These are phyloP conservation scores for Volvox africanus DNA, from an alignment of 139 green algal genomes.

Conservation along the genomic window DNA sequence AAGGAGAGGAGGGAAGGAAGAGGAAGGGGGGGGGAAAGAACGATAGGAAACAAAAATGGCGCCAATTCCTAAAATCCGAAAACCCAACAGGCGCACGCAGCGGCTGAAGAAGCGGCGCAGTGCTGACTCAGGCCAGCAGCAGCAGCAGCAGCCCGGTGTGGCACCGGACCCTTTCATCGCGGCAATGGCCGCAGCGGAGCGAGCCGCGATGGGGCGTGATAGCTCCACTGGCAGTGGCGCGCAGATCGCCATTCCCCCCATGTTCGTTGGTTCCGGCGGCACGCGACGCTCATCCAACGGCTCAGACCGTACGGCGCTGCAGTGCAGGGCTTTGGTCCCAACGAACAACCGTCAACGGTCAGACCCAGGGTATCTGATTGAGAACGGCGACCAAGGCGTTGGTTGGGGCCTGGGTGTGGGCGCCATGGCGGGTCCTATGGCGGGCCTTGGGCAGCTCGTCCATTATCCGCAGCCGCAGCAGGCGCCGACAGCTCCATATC, in stretches of 20 bases:
- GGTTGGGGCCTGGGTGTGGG: background rate
- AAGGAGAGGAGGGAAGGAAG: too few species aligned
- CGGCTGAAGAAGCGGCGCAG: constrained; percentile 41
- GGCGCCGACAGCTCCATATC: too few species aligned
- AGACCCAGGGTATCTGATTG: constrained; percentile 27
- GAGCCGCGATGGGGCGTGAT: constrained; percentile 15
- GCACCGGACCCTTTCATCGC: constrained; percentile 8
- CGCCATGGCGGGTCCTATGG: constrained; percentile 5
- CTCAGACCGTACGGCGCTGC: constrained; percentile 5
- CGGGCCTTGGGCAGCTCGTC: constrained; percentile 31
- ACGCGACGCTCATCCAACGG: constrained; percentile 20
- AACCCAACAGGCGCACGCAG: constrained; percentile 33
- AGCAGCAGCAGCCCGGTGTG: background rate
- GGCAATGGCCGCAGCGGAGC: background rate
- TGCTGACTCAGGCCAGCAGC: background rate
- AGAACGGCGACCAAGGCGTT: background rate
- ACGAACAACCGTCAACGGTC: background rate
- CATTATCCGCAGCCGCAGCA: background rate
- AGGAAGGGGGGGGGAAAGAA: too few species aligned
- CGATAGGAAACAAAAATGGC: too few species aligned
- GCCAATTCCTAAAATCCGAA: too few species aligned
- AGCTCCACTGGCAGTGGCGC: background rate
- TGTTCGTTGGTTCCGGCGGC: background rate
- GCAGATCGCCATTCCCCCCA: background rate
- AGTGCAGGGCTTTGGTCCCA: background rate